Base-by-base conservation (phyloP, 805 yeast species). In the Kuraishia ogatae region DNA sequence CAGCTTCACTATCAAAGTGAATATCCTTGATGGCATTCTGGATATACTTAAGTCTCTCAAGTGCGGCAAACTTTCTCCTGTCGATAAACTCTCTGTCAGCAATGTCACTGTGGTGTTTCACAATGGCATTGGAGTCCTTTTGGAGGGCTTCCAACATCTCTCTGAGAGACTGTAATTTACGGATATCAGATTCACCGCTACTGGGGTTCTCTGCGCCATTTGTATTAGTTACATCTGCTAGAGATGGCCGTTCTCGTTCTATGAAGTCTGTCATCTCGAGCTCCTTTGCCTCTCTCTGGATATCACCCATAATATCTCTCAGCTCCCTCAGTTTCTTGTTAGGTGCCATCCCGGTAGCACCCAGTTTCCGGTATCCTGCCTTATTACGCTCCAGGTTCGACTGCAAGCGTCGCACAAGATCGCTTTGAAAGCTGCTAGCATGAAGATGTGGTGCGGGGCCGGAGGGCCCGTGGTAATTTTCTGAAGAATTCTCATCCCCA, bases 251-350 rank as follows among this genome's bases (percentile, higher is more conserved):
- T 53, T 22, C 55, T 53, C 13, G 61, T 50, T 83, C 88, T 26
- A 80, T 85, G 62, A 89, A 91, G 60, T 90, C 94, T 21, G 88
- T 86, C 80, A 83, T 85, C 66, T 93, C 97, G 56, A 93, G 75
- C 63, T 87, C 88, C 57, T 96, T 74, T 0, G 97, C 97, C 72
- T 89, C 88, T 51, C 81, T 79, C 65, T 89, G 96, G 54, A 92
- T 76, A 59, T 82, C 85, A 57, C 88, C 96, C 96, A 90, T 90
- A 65, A 85, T 80, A 62, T 85, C 89, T 55, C 97, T 76, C 61
- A 92, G 74, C 50, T 82, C 84, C 57, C 94, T 77, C 53, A 91
- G 71, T 59, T 93, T 75, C 2, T 87, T 79, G 62, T 87, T 86
- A 2, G 97, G 96, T 65, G 89, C 96, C 26, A 84, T 79, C 28